Base-by-base conservation (phyloP, 2,329 filamentous ascomycete genomes). In the Xylariaceae sp. region DNA sequence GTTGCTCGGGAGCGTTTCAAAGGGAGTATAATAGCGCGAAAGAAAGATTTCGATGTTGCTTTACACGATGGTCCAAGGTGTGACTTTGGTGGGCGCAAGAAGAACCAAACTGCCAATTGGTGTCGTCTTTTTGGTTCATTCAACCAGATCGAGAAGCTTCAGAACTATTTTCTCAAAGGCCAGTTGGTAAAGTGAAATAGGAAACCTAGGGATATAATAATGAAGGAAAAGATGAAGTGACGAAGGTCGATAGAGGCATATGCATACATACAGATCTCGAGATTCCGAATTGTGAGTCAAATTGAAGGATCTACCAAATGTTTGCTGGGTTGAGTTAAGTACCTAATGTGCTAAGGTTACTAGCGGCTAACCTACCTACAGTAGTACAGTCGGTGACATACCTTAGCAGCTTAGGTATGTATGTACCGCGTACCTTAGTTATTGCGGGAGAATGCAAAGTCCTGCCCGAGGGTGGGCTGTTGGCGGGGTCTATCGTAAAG, bases 61-160 rank as follows among this genome's bases (percentile, higher is more conserved):
- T 32, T 49, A 43, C 9, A 44, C 44, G 50, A 44, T 40, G 21
- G 49, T 53, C 55, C 16, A 18, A 18, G 19, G 23, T 29, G 20
- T 52, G 43, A 40, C 45, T 41, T 42, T 46, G 29, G 44, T 54
- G 18, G 56, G 56, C 59, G 59, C 53, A 59, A 54, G 3, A 37
- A 37, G 32, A 37, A 16, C 32, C 3, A 10, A 37, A 37, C 3
- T 7, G 3, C 5, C 9, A 12, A 12, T 12, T 37, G 6, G 32
- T 37, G 32, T 37, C 12, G 32, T 37, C 6, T 16, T 37, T 37
- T 12, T 10, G 12, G 32, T 37, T 16, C 14, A 37, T 37, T 12
- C 12, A 7, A 16, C 32, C 12, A 16, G 14, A 37, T 26, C 4
- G 3, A 37, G 32, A 37, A 16, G 32, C 7, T 37, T 14, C 32